Conservation (phyloP, 768 basidiomycete genomes). For the Lactifluus echinatus region DNA sequence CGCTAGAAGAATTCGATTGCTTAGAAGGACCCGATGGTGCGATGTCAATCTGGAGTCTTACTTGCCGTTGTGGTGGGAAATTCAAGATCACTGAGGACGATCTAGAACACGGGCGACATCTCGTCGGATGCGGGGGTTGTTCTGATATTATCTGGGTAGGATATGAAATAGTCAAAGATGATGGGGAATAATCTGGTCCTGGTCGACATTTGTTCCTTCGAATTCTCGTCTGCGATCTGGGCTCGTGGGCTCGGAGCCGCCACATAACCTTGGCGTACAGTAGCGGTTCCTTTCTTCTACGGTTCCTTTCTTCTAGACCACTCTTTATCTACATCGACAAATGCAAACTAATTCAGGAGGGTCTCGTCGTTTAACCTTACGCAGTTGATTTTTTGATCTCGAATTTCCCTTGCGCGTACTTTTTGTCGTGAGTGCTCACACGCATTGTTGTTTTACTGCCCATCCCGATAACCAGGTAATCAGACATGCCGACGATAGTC, state of each 20-base stretch:
- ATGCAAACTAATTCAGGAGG: background rate
- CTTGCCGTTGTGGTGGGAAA: constrained; percentile 65
- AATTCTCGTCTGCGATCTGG: background rate
- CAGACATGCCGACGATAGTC: too few relatives aligned
- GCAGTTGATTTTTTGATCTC: background rate
- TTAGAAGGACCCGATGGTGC: constrained; percentile 29
- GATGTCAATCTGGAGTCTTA: constrained; percentile 41
- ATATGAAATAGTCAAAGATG: constrained; percentile 44
- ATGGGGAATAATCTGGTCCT: background rate
- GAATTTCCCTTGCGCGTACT: background rate
- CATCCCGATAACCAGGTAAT: too few relatives aligned
- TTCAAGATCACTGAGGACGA: constrained; percentile 50
- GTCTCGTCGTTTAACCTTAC: too few relatives aligned
- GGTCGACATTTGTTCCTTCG: background rate
- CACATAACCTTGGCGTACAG: too few relatives aligned
- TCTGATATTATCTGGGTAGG: constrained; percentile 86
- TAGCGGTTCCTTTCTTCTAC: too few relatives aligned
- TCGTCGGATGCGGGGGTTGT: constrained; percentile 64
- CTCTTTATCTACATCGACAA: background rate
- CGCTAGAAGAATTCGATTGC: constrained; percentile 58
- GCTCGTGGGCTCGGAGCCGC: too few relatives aligned
- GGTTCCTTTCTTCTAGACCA: background rate
- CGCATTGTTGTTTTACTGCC: too few relatives aligned
- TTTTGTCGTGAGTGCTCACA: background rate
- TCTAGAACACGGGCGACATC: constrained; percentile 64